phyloP scores from a whole-genome alignment of 352 stramenopile genomes.

The Hyaloperonospora brassicae region DNA sequence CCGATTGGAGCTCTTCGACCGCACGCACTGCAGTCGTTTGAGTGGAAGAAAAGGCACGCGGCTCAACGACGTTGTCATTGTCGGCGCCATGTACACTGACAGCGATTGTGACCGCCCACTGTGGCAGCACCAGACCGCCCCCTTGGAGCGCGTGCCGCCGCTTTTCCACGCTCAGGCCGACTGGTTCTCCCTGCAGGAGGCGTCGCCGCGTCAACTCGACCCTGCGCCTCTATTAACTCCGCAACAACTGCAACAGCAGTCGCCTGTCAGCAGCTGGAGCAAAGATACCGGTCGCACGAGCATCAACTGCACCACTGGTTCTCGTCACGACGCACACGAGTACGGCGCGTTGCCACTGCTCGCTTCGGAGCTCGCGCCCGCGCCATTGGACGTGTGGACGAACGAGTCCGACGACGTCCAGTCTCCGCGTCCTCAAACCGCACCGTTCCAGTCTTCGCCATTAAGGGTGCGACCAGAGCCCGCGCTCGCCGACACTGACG shows the following conservation, averaged over 20 bases:
- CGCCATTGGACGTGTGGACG: slow-evolving; percentile 18
- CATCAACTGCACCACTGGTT: slow-evolving; percentile 1
- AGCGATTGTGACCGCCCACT: slow-evolving; percentile 4
- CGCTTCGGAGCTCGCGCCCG: slow-evolving; percentile 3
- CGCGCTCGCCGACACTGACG: too few species aligned
- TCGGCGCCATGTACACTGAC: slow-evolving; percentile 8
- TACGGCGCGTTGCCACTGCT: slow-evolving; percentile 15
- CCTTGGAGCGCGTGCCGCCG: slow-evolving; percentile 10
- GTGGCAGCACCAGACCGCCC: slow-evolving; percentile 7
- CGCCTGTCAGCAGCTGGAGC: slow-evolving; percentile 2
- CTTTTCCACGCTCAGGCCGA: slow-evolving; percentile 32
- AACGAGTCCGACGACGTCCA: slow-evolving; percentile 6
- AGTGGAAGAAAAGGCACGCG: not conserved
- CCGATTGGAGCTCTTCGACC: not conserved
- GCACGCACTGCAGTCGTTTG: not conserved
- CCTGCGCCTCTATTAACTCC: too few species aligned
- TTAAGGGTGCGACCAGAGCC: slow-evolving; percentile 3
- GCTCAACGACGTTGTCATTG: not conserved
- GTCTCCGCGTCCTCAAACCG: not conserved
- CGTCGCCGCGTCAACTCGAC: slow-evolving; percentile 2
- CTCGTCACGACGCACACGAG: slow-evolving; percentile 6
- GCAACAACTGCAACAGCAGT: too few species aligned
- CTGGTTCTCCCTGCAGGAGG: slow-evolving; percentile 47
- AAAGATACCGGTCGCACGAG: slow-evolving; percentile 3
- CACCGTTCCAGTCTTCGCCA: slow-evolving; percentile 11